Evolutionary conservation across 1,284 basidiomycete genomes (phyloP), one percentile per base, ranked within the genome.

Genomic region (Fomitiporia mediterranea): DNA sequence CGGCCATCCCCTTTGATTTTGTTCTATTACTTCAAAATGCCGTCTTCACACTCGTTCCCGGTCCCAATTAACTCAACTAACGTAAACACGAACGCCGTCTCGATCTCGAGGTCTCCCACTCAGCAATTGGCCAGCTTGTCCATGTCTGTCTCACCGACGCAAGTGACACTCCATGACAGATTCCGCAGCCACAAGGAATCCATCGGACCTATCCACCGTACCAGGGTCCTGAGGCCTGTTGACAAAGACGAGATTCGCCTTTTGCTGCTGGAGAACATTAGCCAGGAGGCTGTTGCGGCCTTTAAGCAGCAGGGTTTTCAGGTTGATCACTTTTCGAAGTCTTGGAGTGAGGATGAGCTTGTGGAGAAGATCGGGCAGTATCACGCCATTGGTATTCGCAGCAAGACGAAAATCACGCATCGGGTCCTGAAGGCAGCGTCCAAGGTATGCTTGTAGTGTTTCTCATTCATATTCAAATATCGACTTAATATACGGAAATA

Each of bases 381-480:
- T 75, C 92, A 98, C 69, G 96, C 89, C 58, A 86, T 99, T 64
- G 96, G 96, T 61, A 99, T 99, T 71, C 86, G 96, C 53, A 92
- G 89, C 76, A 99, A 99, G 75, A 99, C 97, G 56, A 97, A 91
- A 74, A 90, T 99, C 64, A 98, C 96, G 1, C 82, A 88, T 56
- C 84, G 84, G 44, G 91, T 98, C 25, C 84, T 99, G 68, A 86
- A 90, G 65, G 89, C 91, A 28, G 91, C 91, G 23, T 74, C 83
- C 48, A 91, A 91, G 78, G 91, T 85, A 65, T 53, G 75, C 55
- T 21, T 17, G 60, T 19, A 17, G 13, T 4, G 2, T 39, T 47
- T 58, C 48, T 56, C 35, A 28, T 51, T 38, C 55, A 44, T 30
- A 37, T 44, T 50, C 25, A 30, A 39, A 21, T 44, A 30, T 11